Percentiles rank a stretch among this genome's conserved stretches.
Evolutionary conservation across 1,284 basidiomycete genomes (phyloP).

Genomic region (Marasmius fiardii): DNA sequence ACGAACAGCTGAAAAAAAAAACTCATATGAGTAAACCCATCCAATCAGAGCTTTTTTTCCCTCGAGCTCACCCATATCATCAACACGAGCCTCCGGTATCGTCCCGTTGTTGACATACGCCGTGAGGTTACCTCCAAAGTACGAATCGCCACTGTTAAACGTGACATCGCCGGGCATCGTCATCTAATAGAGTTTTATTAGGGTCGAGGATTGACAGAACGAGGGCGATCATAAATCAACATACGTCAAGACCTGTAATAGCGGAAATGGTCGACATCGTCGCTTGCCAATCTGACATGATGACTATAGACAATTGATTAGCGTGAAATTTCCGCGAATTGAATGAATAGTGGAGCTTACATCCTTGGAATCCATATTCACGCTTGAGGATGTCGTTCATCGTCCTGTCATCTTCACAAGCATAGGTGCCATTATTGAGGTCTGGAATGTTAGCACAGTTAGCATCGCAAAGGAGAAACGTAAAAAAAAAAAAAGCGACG

Average conservation of each 20-base stretch:
- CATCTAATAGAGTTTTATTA: slow-evolving; percentile 42
- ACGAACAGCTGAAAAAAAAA: slow-evolving; percentile 37
- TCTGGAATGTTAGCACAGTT: too few species aligned
- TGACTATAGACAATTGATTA: slow-evolving; percentile 26
- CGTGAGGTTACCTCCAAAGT: slow-evolving; percentile 28
- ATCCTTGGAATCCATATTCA: slow-evolving; percentile 81
- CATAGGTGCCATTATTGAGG: slow-evolving; percentile 72
- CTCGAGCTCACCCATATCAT: slow-evolving; percentile 74
- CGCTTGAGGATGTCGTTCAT: slow-evolving; percentile 78
- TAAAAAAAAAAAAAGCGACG: slow-evolving; percentile 13
- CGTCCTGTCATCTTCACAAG: slow-evolving; percentile 75
- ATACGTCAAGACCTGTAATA: slow-evolving; percentile 66
- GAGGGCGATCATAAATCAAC: slow-evolving; percentile 16
- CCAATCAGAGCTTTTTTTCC: too few species aligned
- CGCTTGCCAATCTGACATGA: slow-evolving; percentile 71
- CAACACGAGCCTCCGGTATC: slow-evolving; percentile 59
- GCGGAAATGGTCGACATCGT: slow-evolving; percentile 51
- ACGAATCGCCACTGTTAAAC: slow-evolving; percentile 47
- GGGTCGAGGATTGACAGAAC: background rate
- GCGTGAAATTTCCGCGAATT: background rate
- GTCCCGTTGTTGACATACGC: slow-evolving; percentile 16
- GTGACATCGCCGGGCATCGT: slow-evolving; percentile 72
- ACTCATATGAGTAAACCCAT: background rate
- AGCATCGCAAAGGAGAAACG: background rate
- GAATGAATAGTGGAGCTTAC: slow-evolving; percentile 26